Evolutionary conservation across 2,329 filamentous ascomycete species (phyloP).

Genomic region (Aureobasidium pullulans): DNA sequence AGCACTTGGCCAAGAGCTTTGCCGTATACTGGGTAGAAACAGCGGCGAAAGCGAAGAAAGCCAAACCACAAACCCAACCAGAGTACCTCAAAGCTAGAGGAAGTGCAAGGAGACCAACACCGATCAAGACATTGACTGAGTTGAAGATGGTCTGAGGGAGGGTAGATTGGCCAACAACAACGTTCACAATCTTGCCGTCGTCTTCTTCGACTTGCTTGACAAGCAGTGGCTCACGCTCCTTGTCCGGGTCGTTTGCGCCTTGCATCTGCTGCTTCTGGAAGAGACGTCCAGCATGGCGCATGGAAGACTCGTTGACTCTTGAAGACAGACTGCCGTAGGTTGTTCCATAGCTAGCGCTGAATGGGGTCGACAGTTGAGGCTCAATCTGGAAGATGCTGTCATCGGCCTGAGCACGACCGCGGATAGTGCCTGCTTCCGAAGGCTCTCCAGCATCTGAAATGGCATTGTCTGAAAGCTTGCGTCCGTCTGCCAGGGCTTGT

Average conservation of each 20-base stretch:
- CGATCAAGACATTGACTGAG: conserved; percentile 86
- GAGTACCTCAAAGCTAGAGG: conserved; percentile 82
- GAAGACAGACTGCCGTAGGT: conserved; percentile 54
- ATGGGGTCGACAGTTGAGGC: conserved; percentile 55
- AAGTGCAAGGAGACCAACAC: conserved; percentile 80
- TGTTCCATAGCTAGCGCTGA: conserved; percentile 64
- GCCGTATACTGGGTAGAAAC: conserved; percentile 78
- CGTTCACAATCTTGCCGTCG: conserved; percentile 74
- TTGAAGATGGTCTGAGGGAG: conserved; percentile 95
- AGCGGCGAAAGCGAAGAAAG: conserved; percentile 67
- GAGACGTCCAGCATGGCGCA: conserved; percentile 47
- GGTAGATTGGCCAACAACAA: conserved; percentile 89
- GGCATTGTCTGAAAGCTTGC: conserved; percentile 32
- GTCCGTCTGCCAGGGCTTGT: conserved; percentile 30
- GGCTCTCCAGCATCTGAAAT: conserved; percentile 25
- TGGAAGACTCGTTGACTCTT: conserved; percentile 49
- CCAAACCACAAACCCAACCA: conserved; percentile 77
- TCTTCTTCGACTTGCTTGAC: conserved; percentile 80
- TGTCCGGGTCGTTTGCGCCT: conserved; percentile 35
- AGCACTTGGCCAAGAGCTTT: conserved; percentile 74
- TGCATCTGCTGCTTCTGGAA: conserved; percentile 41
- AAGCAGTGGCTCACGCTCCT: conserved; percentile 62
- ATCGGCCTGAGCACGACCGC: conserved; percentile 20
- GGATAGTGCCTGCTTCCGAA: conserved; percentile 15
- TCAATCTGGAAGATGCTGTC: conserved; percentile 43